Evolutionary conservation across 1,139 yeast genomes (phyloP).

Genomic region (Candida frijolesensis): DNA sequence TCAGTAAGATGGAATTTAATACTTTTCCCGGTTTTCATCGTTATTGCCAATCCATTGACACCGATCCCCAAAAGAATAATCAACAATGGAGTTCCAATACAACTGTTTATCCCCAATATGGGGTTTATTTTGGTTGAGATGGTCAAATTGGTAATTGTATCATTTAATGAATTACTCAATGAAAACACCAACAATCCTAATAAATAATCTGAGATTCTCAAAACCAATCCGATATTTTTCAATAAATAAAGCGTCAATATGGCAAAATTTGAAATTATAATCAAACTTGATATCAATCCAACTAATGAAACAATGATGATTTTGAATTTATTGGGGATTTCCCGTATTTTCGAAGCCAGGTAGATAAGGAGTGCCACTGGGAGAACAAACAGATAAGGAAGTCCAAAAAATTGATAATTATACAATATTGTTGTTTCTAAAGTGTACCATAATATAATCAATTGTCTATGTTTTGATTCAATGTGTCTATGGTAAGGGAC

Average conservation of each 20-base stretch:
- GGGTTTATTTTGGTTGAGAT: conserved; percentile 38
- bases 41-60: conserved; percentile 30
- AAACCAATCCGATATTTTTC: conserved; percentile 41
- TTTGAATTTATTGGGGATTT: background rate
- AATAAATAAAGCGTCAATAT: conserved; percentile 29
- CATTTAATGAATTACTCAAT: conserved; percentile 43
- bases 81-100: conserved; percentile 46
- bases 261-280: conserved; percentile 33
- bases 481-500: conserved; percentile 22
- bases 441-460: conserved; percentile 22
- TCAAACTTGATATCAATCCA: conserved; percentile 31
- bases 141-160: conserved; percentile 43
- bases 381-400: conserved; percentile 10
- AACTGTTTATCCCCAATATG: conserved; percentile 41
- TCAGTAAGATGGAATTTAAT: conserved; percentile 27
- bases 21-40: conserved; percentile 12
- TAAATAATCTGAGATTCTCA: conserved; percentile 41
- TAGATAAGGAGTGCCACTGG: conserved; percentile 4
- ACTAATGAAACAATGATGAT: conserved; percentile 16
- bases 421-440: conserved; percentile 22
- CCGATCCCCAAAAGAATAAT: conserved; percentile 44
- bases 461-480: conserved; percentile 10
- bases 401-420: conserved; percentile 21
- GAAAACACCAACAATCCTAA: conserved; percentile 45
- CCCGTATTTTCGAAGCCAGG: background rate